phyloP scores from a whole-genome alignment of 495 filamentous ascomycete species.

The Aspergillus indologenus region DNA sequence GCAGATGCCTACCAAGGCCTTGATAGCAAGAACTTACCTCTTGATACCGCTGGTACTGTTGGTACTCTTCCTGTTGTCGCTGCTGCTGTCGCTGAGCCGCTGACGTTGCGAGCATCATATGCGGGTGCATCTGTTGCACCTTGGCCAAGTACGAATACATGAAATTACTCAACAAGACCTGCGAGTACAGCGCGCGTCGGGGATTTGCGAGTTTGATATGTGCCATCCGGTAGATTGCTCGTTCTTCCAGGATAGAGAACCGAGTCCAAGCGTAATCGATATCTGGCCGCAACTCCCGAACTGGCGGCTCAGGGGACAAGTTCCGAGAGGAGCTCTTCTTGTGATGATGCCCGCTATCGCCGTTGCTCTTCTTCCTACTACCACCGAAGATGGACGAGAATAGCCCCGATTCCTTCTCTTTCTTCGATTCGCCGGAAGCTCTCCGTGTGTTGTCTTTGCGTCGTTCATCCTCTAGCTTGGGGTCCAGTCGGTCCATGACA shows the following conservation, averaged over 20 bases:
- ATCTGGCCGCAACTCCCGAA: conserved; percentile 70
- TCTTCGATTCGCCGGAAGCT: conserved; percentile 70
- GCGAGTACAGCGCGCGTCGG: conserved; percentile 84
- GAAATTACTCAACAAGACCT: conserved; percentile 97
- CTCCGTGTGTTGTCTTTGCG: conserved; percentile 78
- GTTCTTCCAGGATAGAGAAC: conserved; percentile 92
- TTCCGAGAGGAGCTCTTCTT: conserved; percentile 75
- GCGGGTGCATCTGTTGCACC: conserved; percentile 97
- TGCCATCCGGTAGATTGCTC: conserved; percentile 97
- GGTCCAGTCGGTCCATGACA: conserved; percentile 73
- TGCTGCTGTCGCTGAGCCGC: conserved; percentile 56
- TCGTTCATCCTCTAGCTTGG: conserved; percentile 74
- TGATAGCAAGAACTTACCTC: conserved; percentile 45
- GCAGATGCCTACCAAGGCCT: not conserved
- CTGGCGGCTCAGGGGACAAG: conserved; percentile 76
- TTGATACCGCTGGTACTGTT: conserved; percentile 63
- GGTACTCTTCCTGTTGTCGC: conserved; percentile 63
- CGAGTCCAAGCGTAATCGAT: conserved; percentile 94
- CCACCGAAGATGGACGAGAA: conserved; percentile 91
- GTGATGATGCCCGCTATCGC: conserved; percentile 49
- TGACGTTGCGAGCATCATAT: conserved; percentile 69
- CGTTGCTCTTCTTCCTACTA: conserved; percentile 69
- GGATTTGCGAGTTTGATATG: conserved; percentile 99
- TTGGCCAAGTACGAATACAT: conserved; percentile 99
- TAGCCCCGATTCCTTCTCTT: conserved; percentile 77